These are phyloP conservation scores for Psilocybe sp. DNA, from an alignment of 768 basidiomycete species.

Conservation along the genomic window DNA sequence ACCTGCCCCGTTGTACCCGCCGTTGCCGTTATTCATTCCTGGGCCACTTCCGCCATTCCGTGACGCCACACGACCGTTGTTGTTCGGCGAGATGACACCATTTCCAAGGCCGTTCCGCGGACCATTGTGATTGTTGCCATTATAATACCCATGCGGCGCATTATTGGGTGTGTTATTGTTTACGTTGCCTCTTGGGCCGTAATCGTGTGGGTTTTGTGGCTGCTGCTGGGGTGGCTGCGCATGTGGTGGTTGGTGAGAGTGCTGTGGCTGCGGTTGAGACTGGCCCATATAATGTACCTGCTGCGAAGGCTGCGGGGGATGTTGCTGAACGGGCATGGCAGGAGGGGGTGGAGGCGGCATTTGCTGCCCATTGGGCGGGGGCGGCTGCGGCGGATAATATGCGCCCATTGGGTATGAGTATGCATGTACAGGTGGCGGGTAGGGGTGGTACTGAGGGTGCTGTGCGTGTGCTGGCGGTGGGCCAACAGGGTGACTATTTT, in stretches of 20 bases:
- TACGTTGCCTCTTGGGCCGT: slow-evolving; percentile 21
- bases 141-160: slow-evolving; percentile 14
- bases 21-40: slow-evolving; percentile 19
- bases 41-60: slow-evolving; percentile 21
- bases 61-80: slow-evolving; percentile 26
- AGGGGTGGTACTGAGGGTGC: slow-evolving; percentile 34
- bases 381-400: slow-evolving; percentile 25
- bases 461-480: slow-evolving; percentile 23
- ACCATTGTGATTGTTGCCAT: slow-evolving; percentile 19
- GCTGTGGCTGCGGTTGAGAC: too few species aligned
- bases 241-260: slow-evolving; percentile 5
- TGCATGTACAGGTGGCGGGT: slow-evolving; percentile 26
- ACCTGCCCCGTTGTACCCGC: slow-evolving; percentile 24
- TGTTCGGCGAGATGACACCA: slow-evolving; percentile 26
- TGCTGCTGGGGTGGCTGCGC: slow-evolving; percentile 9
- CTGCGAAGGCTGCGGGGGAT: slow-evolving; percentile 3
- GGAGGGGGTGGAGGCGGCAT: slow-evolving; percentile 25
- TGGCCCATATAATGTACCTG: too few species aligned
- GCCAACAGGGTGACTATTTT: slow-evolving; percentile 20
- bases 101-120: slow-evolving; percentile 27
- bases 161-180: slow-evolving; percentile 24
- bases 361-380: slow-evolving; percentile 19
- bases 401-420: slow-evolving; percentile 28
- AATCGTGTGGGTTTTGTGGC: slow-evolving; percentile 15
- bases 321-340: slow-evolving; percentile 15